These are phyloP conservation scores for Heliamphora pulchella DNA, from an alignment of 179 eudicot genomes.

Conservation along the genomic window DNA sequence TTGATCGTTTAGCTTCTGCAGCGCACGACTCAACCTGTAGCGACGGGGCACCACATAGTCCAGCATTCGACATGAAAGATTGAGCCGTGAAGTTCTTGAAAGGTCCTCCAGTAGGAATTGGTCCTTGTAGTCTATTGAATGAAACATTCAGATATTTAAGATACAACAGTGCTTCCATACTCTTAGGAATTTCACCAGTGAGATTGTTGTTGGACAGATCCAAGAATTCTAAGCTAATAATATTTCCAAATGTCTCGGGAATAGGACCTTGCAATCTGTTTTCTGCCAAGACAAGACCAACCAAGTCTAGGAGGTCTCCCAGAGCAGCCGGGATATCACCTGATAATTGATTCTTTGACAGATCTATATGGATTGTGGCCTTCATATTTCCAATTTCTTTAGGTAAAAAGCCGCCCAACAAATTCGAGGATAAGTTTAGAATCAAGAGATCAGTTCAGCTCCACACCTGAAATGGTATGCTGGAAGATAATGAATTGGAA, in stretches of 20 bases:
- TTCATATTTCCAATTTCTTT: constrained; percentile 9
- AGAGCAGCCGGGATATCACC: constrained; percentile 15
- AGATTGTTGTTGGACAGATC: constrained; percentile 17
- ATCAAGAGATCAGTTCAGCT: background rate
- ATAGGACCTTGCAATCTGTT: constrained; percentile 18
- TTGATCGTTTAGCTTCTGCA: no score
- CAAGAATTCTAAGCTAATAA: constrained; percentile 12
- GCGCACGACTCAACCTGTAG: constrained; percentile 5
- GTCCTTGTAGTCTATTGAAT: constrained; percentile 16
- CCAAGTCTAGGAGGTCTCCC: constrained; percentile 12
- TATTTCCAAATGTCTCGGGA: constrained; percentile 17
- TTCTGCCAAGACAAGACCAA: constrained; percentile 10
- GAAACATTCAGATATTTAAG: constrained; percentile 18
- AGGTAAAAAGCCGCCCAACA: constrained; percentile 14
- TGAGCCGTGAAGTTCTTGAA: constrained; percentile 15
- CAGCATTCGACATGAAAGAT: constrained; percentile 16
- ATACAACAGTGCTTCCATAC: constrained; percentile 11
- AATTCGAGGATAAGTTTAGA: constrained; percentile 15
- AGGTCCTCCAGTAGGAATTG: constrained; percentile 18
- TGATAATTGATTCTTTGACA: constrained; percentile 15
- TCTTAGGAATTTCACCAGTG: constrained; percentile 11
- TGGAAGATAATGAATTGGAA: constrained; percentile 5
- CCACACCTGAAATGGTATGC: constrained; percentile 1
- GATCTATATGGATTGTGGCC: background rate
- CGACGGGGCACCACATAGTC: constrained; percentile 14